These are phyloP conservation scores for Melampsora americana DNA, from an alignment of 1,284 basidiomycete species.

Conservation along the genomic window DNA sequence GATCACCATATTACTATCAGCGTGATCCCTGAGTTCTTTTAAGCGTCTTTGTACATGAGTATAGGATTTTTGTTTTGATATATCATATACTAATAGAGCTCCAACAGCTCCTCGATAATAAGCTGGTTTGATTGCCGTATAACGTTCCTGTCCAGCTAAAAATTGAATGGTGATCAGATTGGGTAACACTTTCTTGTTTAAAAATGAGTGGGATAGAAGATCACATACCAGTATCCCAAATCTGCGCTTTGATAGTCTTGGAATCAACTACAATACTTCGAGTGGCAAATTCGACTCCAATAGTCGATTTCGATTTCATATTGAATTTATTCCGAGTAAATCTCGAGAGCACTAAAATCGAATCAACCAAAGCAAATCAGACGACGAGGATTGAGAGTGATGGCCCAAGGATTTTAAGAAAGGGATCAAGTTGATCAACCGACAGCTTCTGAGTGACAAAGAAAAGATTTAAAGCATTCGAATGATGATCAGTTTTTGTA, in stretches of 20 bases:
- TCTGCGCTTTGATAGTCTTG: slow-evolving; percentile 98
- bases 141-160: slow-evolving; percentile 92
- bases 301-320: slow-evolving; percentile 96
- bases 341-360: slow-evolving; percentile 64
- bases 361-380: neutral
- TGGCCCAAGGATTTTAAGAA: neutral
- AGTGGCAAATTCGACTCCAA: slow-evolving; percentile 98
- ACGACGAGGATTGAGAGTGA: neutral
- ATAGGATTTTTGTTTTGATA: slow-evolving; percentile 80
- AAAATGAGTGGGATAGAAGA: slow-evolving; percentile 3
- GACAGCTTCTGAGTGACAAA: neutral
- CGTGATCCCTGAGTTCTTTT: slow-evolving; percentile 79
- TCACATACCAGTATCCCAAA: slow-evolving; percentile 90
- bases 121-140: slow-evolving; percentile 96
- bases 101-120: slow-evolving; percentile 97
- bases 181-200: too few relatives aligned
- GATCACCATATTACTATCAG: slow-evolving; percentile 58
- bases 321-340: slow-evolving; percentile 99
- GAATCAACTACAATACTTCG: slow-evolving; percentile 89
- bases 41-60: slow-evolving; percentile 95
- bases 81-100: slow-evolving; percentile 58
- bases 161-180: neutral
- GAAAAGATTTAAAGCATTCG: neutral
- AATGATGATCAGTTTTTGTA: too few relatives aligned
- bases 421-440: neutral